Percentiles rank a stretch among this genome's conserved stretches.
Evolutionary conservation across 202 grass and related monocot genomes (phyloP).

Genomic region (Carex arenaria): DNA sequence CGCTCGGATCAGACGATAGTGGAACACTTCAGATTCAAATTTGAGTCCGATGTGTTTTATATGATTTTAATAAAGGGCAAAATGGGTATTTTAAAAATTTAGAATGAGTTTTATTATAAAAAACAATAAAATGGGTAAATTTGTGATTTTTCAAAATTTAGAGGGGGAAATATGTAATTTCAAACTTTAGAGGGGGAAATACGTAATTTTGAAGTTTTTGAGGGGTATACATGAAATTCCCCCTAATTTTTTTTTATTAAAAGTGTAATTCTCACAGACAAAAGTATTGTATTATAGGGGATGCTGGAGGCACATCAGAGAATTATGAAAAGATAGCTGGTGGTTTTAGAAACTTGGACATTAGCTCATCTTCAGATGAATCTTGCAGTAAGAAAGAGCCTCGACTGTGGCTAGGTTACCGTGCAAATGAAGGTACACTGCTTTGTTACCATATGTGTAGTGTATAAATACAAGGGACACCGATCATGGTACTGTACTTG

Average conservation of each 20-base stretch:
- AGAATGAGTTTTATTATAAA: too few relatives aligned
- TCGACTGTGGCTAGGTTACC: slow-evolving; percentile 66
- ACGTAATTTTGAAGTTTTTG: too few relatives aligned
- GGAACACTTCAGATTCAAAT: too few relatives aligned
- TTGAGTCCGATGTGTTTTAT: too few relatives aligned
- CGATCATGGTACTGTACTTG: background rate
- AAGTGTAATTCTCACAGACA: slow-evolving; percentile 17
- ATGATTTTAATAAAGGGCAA: too few relatives aligned
- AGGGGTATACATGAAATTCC: too few relatives aligned
- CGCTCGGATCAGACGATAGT: too few relatives aligned
- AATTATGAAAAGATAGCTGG: slow-evolving; percentile 49
- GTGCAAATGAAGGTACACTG: slow-evolving; percentile 64
- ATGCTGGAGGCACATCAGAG: slow-evolving; percentile 44
- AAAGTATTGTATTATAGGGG: slow-evolving; percentile 41
- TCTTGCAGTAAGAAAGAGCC: slow-evolving; percentile 25
- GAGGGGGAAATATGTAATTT: too few relatives aligned
- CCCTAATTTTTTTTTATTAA: background rate
- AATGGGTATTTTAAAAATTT: too few relatives aligned
- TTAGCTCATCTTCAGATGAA: slow-evolving; percentile 30
- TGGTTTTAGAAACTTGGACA: slow-evolving; percentile 54
- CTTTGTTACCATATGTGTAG: background rate
- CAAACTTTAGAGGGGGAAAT: too few relatives aligned
- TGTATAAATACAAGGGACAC: background rate
- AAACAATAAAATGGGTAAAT: too few relatives aligned
- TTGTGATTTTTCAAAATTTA: too few relatives aligned